phyloP scores from a whole-genome alignment of 1,284 basidiomycete species.

The Trichosporon sp. region DNA sequence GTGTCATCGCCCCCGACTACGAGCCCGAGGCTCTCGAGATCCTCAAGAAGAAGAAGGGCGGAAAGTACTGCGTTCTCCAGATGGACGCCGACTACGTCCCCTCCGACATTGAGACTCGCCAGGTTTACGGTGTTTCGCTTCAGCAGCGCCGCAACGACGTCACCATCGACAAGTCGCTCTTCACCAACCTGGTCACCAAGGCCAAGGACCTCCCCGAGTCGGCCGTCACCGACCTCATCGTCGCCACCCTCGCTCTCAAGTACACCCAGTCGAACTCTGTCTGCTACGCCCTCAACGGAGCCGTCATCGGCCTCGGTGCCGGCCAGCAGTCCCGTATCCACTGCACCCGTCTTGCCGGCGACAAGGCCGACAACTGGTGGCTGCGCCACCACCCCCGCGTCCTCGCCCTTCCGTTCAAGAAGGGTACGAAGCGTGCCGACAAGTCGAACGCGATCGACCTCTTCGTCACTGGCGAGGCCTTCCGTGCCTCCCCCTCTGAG shows the following conservation, averaged over 20 bases:
- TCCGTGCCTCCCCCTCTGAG: slow-evolving; percentile 76
- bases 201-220: slow-evolving; percentile 76
- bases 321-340: slow-evolving; percentile 99
- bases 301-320: slow-evolving; percentile 93
- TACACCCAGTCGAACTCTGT: slow-evolving; percentile 99
- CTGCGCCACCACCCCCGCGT: slow-evolving; percentile 93
- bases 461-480: slow-evolving; percentile 86
- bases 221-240: slow-evolving; percentile 82
- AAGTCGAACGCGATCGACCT: slow-evolving; percentile 98
- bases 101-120: slow-evolving; percentile 80
- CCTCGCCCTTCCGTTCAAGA: slow-evolving; percentile 72
- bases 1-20: slow-evolving; percentile 95
- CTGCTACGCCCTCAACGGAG: slow-evolving; percentile 89
- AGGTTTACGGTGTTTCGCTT: slow-evolving; percentile 90
- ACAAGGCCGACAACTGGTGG: slow-evolving; percentile 99
- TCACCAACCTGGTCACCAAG: slow-evolving; percentile 83
- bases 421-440: slow-evolving; percentile 91
- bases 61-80: slow-evolving; percentile 97
- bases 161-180: slow-evolving; percentile 80
- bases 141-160: slow-evolving; percentile 91
- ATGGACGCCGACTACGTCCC: slow-evolving; percentile 83
- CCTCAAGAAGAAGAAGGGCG: slow-evolving; percentile 93
- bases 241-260: slow-evolving; percentile 94
- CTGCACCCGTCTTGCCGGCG: slow-evolving; percentile 95
- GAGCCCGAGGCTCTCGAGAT: slow-evolving; percentile 85